A percentile compares a stretch with the other conserved stretches of the same genome.
Conservation (phyloP, 352 stramenopile species). For the Lagenidium giganteum region DNA sequence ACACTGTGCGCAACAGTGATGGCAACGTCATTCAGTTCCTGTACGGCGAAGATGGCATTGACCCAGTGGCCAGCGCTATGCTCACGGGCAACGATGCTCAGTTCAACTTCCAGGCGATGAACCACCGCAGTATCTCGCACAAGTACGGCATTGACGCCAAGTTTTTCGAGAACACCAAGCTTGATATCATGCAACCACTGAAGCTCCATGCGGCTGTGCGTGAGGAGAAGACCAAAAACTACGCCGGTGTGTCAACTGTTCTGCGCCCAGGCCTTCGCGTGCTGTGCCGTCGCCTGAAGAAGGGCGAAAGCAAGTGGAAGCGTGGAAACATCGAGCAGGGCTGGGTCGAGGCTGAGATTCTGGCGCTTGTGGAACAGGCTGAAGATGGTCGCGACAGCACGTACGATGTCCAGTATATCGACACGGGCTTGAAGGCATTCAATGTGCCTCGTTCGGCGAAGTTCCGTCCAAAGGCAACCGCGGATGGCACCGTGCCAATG, state of each 20-base stretch:
- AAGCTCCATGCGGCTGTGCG: conserved; percentile 70
- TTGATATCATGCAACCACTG: conserved; percentile 86
- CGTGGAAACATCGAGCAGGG: conserved; percentile 75
- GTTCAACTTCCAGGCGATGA: conserved; percentile 96
- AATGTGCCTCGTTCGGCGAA: conserved; percentile 67
- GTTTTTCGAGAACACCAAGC: conserved; percentile 87
- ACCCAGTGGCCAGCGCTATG: conserved; percentile 94
- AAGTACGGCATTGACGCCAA: conserved; percentile 89
- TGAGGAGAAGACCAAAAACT: conserved; percentile 44
- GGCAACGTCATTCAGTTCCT: conserved; percentile 98
- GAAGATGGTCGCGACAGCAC: conserved; percentile 63
- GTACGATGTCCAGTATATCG: conserved; percentile 86
- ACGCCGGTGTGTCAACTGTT: conserved; percentile 23
- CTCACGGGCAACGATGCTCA: conserved; percentile 91
- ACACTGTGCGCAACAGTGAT: conserved; percentile 98
- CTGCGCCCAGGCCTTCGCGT: conserved; percentile 56
- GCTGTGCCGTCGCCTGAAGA: conserved; percentile 65
- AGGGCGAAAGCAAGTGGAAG: conserved; percentile 84
- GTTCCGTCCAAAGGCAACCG: conserved; percentile 68
- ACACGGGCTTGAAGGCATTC: conserved; percentile 80
- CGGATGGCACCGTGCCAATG: conserved; percentile 71
- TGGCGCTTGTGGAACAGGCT: conserved; percentile 53
- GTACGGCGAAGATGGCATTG: conserved; percentile 99
- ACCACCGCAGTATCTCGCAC: conserved; percentile 93
- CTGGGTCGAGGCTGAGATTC: conserved; percentile 63